Evolutionary conservation across 352 stramenopile species (phyloP).

Genomic region (Thalassiosira livingstoniorum): DNA sequence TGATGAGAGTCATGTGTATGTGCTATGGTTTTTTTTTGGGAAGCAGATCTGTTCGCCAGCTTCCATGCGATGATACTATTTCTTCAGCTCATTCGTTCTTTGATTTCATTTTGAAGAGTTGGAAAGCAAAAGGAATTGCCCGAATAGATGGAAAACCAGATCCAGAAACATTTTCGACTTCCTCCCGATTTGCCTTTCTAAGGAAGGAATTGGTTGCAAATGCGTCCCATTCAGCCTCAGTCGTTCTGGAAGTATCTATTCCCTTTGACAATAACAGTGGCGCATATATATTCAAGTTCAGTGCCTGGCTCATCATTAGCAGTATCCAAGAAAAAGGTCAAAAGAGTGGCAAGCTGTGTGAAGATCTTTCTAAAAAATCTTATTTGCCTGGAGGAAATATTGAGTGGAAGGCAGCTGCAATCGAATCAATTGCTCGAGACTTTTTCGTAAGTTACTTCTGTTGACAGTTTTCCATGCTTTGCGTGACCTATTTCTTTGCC

Average conservation of each 20-base stretch:
- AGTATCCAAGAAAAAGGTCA: slow-evolving; percentile 32
- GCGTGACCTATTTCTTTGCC: not conserved
- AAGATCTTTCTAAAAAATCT: slow-evolving; percentile 15
- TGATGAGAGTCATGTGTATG: slow-evolving; percentile 34
- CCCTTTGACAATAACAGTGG: slow-evolving; percentile 29
- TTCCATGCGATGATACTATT: slow-evolving; percentile 42
- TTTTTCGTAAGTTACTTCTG: slow-evolving; percentile 36
- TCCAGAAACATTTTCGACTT: slow-evolving; percentile 2
- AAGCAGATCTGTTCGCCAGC: slow-evolving; percentile 27
- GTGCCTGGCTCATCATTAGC: slow-evolving; percentile 55
- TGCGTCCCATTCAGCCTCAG: slow-evolving; percentile 27
- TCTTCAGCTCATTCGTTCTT: slow-evolving; percentile 47
- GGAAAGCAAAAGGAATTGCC: slow-evolving; percentile 29
- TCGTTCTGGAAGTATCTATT: slow-evolving; percentile 57
- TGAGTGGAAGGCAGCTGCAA: slow-evolving; percentile 47
- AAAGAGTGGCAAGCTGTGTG: not conserved
- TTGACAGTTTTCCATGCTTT: not conserved
- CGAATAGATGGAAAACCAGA: slow-evolving; percentile 3
- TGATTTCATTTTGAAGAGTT: slow-evolving; percentile 36
- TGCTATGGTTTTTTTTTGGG: slow-evolving; percentile 54
- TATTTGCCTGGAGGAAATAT: slow-evolving; percentile 42
- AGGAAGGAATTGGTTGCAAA: slow-evolving; percentile 54
- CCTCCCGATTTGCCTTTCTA: slow-evolving; percentile 33
- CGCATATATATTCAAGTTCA: slow-evolving; percentile 54
- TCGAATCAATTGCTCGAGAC: slow-evolving; percentile 50